phyloP scores from a whole-genome alignment of 805 yeast species.

The Nadsonia fulvescens region DNA sequence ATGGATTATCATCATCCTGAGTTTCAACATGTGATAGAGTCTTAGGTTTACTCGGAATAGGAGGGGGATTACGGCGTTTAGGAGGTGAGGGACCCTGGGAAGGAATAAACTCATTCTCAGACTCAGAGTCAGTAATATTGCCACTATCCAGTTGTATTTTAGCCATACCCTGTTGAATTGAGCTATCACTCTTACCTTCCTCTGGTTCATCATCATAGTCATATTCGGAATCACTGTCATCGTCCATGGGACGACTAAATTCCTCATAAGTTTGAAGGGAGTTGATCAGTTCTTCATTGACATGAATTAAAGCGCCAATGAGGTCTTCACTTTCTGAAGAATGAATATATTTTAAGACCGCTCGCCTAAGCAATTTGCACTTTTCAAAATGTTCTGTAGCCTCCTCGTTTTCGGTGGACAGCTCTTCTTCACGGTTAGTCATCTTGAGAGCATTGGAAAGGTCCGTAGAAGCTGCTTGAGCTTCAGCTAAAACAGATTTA shows the following conservation, averaged over 20 bases:
- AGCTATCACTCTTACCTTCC: slow-evolving; percentile 1
- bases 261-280: slow-evolving; percentile 56
- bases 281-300: slow-evolving; percentile 75
- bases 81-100: slow-evolving; percentile 5
- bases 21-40: slow-evolving; percentile 12
- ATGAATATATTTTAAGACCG: slow-evolving; percentile 67
- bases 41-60: slow-evolving; percentile 6
- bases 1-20: slow-evolving; percentile 26
- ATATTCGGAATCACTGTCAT: slow-evolving; percentile 26
- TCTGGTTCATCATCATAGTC: slow-evolving; percentile 6
- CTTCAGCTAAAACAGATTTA: slow-evolving; percentile 47
- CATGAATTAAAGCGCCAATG: slow-evolving; percentile 70
- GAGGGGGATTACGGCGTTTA: slow-evolving; percentile 10
- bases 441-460: slow-evolving; percentile 39
- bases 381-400: slow-evolving; percentile 53
- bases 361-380: slow-evolving; percentile 59
- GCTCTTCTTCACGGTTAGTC: slow-evolving; percentile 24
- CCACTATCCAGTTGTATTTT: slow-evolving; percentile 1
- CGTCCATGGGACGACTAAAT: slow-evolving; percentile 26
- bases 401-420: slow-evolving; percentile 45
- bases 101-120: slow-evolving; percentile 18
- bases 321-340: slow-evolving; percentile 69
- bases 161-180: not conserved
- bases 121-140: slow-evolving; percentile 11
- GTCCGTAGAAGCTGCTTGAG: slow-evolving; percentile 56